Base-by-base conservation (phyloP, 371 early-diverging fungal genomes). In the Mucor mucedo region DNA sequence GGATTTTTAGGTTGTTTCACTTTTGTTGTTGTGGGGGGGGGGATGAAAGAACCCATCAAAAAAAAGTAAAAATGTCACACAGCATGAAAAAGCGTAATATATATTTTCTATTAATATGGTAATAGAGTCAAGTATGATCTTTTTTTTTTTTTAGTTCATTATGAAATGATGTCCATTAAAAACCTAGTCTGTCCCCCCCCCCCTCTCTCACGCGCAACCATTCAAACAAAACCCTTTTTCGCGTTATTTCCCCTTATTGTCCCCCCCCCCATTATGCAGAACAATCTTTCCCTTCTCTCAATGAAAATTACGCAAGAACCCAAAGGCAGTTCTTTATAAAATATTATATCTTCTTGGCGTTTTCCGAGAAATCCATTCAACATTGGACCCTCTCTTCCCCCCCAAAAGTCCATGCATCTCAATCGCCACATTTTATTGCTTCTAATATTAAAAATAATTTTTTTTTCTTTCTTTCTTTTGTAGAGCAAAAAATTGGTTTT, bases 241-340 rank as follows among this genome's bases (percentile, higher is more conserved):
- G 21, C 21, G 21, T 21, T 49, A 38, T 59, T 39, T 28, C 27
- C 10, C 7, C 29, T 21, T 21, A 5, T 6, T n/a, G n/a, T n/a
- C n/a, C n/a, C 32, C 0, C 10, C 30, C 14, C 14, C 38, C 33
- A 35, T 50, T 35, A 50, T 59, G 59, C 59, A 59, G 38, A 21
- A 21, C 21, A 21, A 21, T 21, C 21, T 21, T 21, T 21, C 21
- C 32, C 55, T 30, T 33, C 39, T 40, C 21, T 42, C 32, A 60
- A 30, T 58, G 47, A 47, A 21, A 47, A 47, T 47, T 47, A 6
- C 14, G 45, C 13, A 32, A 38, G 55, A 45, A 49, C n/a, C 33
- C 32, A 49, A 54, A 47, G 35, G 66, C 62, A 52, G 66, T 66
- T 66, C 66, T 61, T 61, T 61, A 66, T 66, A 14, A 61, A 66